Percentiles rank a stretch among this genome's conserved stretches.
phyloP scores from a whole-genome alignment of 2,329 filamentous ascomycete species.

The Pyricularia pennisetigena region DNA sequence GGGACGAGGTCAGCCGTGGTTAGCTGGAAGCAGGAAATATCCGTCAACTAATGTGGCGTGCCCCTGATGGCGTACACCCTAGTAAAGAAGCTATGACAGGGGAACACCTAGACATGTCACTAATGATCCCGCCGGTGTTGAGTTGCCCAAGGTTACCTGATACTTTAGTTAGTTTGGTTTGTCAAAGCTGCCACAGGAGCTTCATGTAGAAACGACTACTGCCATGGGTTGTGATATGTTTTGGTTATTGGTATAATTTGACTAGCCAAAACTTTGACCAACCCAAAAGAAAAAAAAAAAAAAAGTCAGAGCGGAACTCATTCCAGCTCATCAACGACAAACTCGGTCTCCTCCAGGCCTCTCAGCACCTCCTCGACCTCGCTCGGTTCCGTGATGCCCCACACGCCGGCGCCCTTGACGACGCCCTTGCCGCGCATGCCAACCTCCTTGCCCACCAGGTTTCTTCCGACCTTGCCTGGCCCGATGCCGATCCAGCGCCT shows the following conservation, averaged over 20 bases:
- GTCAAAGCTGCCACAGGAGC: background rate
- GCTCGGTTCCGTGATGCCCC: conserved; percentile 76
- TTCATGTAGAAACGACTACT: background rate
- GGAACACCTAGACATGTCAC: background rate
- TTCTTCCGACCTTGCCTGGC: conserved; percentile 86
- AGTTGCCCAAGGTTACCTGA: background rate
- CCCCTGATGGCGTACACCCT: background rate
- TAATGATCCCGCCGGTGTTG: background rate
- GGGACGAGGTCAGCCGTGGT: background rate
- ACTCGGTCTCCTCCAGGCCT: conserved; percentile 55
- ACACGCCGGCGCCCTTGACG: conserved; percentile 83
- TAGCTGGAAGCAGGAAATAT: background rate
- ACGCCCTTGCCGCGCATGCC: conserved; percentile 70
- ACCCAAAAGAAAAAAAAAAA: background rate
- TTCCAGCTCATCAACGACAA: conserved; percentile 30
- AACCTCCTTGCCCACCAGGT: conserved; percentile 90
- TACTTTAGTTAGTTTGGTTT: background rate
- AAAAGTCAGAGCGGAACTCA: background rate
- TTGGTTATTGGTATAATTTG: background rate
- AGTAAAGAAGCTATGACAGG: background rate
- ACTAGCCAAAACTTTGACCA: background rate
- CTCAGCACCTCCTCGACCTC: conserved; percentile 62
- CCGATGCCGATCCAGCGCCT: conserved; percentile 85
- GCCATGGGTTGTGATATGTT: background rate
- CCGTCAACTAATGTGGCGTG: background rate